Percentiles rank a stretch among this genome's conserved stretches.
phyloP scores from a whole-genome alignment of 176 grass and related monocot species.

The Oryza longistaminata region DNA sequence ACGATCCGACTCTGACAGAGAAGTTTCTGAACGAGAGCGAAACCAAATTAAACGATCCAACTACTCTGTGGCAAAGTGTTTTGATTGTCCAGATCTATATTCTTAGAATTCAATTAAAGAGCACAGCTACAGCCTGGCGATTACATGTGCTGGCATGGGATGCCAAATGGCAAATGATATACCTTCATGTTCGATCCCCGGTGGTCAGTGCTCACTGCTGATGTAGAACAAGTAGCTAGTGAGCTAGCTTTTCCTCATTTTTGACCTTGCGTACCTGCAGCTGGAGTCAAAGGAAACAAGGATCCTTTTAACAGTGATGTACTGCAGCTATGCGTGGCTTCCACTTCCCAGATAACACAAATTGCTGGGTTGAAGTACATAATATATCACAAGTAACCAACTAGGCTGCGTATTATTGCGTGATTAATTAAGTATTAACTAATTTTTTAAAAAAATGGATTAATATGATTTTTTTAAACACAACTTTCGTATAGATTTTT shows the following conservation, averaged over 20 bases:
- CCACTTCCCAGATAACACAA: neutral
- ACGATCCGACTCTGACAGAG: neutral
- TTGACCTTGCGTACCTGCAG: conserved; percentile 72
- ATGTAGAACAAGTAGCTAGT: neutral
- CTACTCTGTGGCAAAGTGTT: neutral
- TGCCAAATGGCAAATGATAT: neutral
- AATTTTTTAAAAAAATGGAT: too few relatives aligned
- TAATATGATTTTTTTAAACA: too few relatives aligned
- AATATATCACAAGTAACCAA: neutral
- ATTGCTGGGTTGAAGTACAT: neutral
- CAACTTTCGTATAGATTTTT: too few relatives aligned
- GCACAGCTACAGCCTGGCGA: neutral
- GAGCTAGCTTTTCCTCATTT: conserved; percentile 65
- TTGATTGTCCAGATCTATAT: neutral
- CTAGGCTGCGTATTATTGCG: too few relatives aligned
- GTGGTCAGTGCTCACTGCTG: neutral
- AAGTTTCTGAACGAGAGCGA: neutral
- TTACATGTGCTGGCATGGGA: conserved; percentile 13
- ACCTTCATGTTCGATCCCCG: neutral
- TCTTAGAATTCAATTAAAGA: neutral
- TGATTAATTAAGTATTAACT: too few relatives aligned
- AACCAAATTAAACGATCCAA: neutral
- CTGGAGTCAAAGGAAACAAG: conserved; percentile 48
- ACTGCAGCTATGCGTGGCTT: neutral
- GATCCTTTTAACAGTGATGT: neutral